Evolutionary conservation across 148 eudicot species (phyloP).

Genomic region (Rhododendron molle): DNA sequence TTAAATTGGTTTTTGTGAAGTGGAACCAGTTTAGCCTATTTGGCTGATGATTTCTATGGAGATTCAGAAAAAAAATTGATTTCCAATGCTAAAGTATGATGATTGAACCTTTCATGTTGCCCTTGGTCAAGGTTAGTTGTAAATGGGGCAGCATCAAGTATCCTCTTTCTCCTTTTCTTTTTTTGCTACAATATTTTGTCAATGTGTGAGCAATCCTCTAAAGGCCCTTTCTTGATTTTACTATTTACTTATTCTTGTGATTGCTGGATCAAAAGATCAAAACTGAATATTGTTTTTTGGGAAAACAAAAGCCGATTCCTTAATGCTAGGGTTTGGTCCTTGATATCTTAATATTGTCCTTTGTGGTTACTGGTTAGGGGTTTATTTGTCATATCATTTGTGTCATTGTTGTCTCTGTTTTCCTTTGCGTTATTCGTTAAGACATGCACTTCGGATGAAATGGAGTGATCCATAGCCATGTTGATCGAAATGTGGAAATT

Average conservation of each 20-base stretch:
- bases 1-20: not conserved
- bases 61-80: not conserved
- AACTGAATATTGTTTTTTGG: not conserved
- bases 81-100: not conserved
- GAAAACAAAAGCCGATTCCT: not conserved
- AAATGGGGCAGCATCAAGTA: not conserved
- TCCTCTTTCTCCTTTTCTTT: not conserved
- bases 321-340: not conserved
- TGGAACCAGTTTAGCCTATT: not conserved
- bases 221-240: not conserved
- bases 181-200: not conserved
- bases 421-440: not conserved
- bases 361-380: too few species aligned
- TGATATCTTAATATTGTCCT: not conserved
- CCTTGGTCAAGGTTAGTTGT: not conserved
- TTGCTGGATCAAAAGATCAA: not conserved
- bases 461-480: not conserved
- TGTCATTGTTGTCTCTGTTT: not conserved
- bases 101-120: not conserved
- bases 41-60: not conserved
- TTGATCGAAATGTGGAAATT: not conserved
- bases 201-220: not conserved
- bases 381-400: not conserved
- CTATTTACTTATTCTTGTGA: not conserved
- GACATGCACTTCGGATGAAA: not conserved